Percentiles rank a stretch among this genome's conserved stretches.
Conservation (phyloP, 768 basidiomycete species). For the Kwoniella pini region DNA sequence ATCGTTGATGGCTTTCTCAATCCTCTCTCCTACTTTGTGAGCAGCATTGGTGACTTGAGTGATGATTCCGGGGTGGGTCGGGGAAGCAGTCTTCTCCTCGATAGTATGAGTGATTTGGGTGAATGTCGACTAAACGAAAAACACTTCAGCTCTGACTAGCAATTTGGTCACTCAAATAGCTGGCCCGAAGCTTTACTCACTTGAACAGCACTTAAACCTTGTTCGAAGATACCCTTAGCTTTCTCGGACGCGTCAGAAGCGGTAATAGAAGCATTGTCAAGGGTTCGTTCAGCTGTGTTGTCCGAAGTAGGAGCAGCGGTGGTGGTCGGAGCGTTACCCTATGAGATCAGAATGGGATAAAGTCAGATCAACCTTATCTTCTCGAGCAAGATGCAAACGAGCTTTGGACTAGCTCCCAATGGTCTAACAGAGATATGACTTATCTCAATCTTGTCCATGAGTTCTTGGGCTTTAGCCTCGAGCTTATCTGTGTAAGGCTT, state of each 20-base stretch:
- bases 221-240: slow-evolving; percentile 33
- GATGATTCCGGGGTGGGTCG: slow-evolving; percentile 47
- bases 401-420: neutral
- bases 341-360: neutral
- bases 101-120: slow-evolving; percentile 45
- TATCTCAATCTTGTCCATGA: slow-evolving; percentile 49
- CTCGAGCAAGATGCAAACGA: too few relatives aligned
- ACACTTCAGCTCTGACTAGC: neutral
- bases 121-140: slow-evolving; percentile 23
- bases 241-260: slow-evolving; percentile 26
- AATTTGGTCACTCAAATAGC: neutral
- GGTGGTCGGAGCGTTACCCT: slow-evolving; percentile 24
- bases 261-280: slow-evolving; percentile 15
- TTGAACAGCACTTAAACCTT: slow-evolving; percentile 31
- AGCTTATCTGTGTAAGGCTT: slow-evolving; percentile 50
- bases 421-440: neutral
- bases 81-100: slow-evolving; percentile 48
- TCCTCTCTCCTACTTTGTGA: slow-evolving; percentile 40
- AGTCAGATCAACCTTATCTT: neutral
- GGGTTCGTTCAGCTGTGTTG: slow-evolving; percentile 13
- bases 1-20: slow-evolving; percentile 39
- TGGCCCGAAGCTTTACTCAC: too few relatives aligned
- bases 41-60: slow-evolving; percentile 43
- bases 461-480: slow-evolving; percentile 41
- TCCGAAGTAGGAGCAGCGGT: slow-evolving; percentile 16